A percentile compares a stretch with the other conserved stretches of the same genome.
Conservation (phyloP, 257 asterid genomes). For the Craterostigma plantagineum region DNA sequence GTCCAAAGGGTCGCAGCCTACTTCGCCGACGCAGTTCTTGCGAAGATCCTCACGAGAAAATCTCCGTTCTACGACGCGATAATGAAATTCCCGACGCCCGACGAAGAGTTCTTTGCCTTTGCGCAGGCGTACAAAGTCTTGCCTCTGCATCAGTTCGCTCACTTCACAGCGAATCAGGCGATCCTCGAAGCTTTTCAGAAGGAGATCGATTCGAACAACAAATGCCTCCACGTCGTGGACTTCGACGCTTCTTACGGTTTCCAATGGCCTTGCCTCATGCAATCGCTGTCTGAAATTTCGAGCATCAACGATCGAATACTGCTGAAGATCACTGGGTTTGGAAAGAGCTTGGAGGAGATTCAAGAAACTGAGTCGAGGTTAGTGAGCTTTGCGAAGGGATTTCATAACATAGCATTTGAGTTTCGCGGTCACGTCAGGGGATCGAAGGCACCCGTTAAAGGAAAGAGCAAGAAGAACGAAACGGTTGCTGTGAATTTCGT, state of each 20-base stretch:
- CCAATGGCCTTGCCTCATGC: conserved; percentile 91
- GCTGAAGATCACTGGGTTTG: conserved; percentile 43
- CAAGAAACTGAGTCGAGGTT: conserved; percentile 25
- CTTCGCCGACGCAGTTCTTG: conserved; percentile 63
- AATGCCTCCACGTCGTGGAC: conserved; percentile 46
- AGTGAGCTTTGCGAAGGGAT: conserved; percentile 19
- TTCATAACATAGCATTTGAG: conserved; percentile 35
- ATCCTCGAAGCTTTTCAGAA: conserved; percentile 57
- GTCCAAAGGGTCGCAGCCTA: conserved; percentile 72
- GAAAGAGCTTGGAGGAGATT: conserved; percentile 24
- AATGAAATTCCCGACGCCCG: conserved; percentile 36
- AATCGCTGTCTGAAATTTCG: conserved; percentile 51
- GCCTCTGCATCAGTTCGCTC: conserved; percentile 70
- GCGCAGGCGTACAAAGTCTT: conserved; percentile 49
- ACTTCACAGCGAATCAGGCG: conserved; percentile 74
- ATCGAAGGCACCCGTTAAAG: conserved; percentile 14
- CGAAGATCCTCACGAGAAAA: conserved; percentile 37
- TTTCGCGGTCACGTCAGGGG: conserved; percentile 50
- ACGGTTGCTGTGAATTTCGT: conserved; percentile 49
- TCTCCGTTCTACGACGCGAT: conserved; percentile 54
- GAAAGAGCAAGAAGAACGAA: conserved; percentile 38
- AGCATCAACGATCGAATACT: conserved; percentile 2
- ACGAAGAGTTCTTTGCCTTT: conserved; percentile 48
- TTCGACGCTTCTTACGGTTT: conserved; percentile 59
- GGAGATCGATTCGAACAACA: conserved; percentile 17